Conservation (phyloP, 75 land plant genomes). For the Picea glauca region DNA sequence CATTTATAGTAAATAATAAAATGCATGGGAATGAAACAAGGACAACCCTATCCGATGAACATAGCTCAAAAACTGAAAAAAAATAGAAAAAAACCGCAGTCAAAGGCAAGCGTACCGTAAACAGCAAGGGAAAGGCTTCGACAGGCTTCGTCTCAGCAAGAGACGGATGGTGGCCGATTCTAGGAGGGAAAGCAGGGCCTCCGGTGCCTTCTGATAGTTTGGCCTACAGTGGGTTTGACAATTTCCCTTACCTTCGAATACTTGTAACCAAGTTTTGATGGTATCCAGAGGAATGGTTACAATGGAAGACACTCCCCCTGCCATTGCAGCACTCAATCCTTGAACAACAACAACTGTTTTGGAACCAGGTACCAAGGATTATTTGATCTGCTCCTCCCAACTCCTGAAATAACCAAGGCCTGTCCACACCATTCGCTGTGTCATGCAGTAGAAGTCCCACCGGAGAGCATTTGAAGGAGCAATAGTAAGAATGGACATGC, state of each 20-base stretch:
- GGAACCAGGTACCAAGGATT: conserved; percentile 33
- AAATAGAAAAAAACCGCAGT: too few species aligned
- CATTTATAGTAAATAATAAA: too few species aligned
- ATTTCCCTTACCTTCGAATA: conserved; percentile 59
- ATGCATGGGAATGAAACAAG: too few species aligned
- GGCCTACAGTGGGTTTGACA: conserved; percentile 42
- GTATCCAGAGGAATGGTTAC: conserved; percentile 94
- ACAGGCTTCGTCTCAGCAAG: too few species aligned
- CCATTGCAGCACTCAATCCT: conserved; percentile 79
- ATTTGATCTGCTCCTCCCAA: conserved; percentile 20
- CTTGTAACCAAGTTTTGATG: conserved; percentile 90
- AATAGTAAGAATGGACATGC: conserved; percentile 86
- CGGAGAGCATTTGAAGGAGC: conserved; percentile 96
- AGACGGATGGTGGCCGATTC: too few species aligned
- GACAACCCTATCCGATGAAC: too few species aligned
- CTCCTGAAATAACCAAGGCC: conserved; percentile 30
- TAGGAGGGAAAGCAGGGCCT: too few species aligned
- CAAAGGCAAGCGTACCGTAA: too few species aligned
- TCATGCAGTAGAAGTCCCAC: conserved; percentile 89
- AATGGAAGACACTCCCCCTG: conserved; percentile 84
- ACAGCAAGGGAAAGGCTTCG: too few species aligned
- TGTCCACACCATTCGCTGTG: conserved; percentile 74
- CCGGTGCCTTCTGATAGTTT: conserved; percentile 38
- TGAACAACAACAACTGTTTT: conserved; percentile 68
- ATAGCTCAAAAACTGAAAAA: too few species aligned